Conservation (phyloP, 2,329 filamentous ascomycete genomes). For the Fusarium globosum region DNA sequence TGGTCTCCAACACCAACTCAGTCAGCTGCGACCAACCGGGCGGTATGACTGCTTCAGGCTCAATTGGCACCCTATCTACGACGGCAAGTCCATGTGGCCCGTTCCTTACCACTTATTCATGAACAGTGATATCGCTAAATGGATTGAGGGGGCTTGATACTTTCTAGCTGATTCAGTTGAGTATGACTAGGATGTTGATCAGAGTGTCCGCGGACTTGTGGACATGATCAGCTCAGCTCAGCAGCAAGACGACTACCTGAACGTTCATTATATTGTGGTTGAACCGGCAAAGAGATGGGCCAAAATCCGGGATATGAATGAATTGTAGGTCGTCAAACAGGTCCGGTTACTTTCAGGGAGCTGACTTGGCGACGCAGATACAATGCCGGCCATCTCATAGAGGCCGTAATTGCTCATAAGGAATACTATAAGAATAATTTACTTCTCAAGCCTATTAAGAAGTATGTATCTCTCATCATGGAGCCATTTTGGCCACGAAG, state of each 20-base stretch:
- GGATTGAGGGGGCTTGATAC: slow-evolving; percentile 12
- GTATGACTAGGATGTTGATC: slow-evolving; percentile 21
- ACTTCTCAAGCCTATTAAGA: slow-evolving; percentile 52
- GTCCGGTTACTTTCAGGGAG: neutral
- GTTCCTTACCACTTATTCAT: slow-evolving; percentile 68
- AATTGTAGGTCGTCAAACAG: slow-evolving; percentile 58
- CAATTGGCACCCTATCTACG: slow-evolving; percentile 65
- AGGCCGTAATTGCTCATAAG: slow-evolving; percentile 68
- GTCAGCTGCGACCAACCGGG: slow-evolving; percentile 64
- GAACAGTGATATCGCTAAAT: slow-evolving; percentile 54
- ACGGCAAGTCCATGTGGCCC: slow-evolving; percentile 62
- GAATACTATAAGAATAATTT: slow-evolving; percentile 62
- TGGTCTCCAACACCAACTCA: slow-evolving; percentile 51
- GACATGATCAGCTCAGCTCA: slow-evolving; percentile 67
- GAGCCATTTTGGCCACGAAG: slow-evolving; percentile 62
- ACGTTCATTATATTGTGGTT: slow-evolving; percentile 70
- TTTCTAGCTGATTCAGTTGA: slow-evolving; percentile 8
- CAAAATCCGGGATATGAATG: slow-evolving; percentile 70
- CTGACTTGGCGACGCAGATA: slow-evolving; percentile 51
- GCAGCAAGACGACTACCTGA: slow-evolving; percentile 69
- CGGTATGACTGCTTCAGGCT: slow-evolving; percentile 68
- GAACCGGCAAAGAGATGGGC: slow-evolving; percentile 65
- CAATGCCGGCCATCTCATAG: slow-evolving; percentile 71
- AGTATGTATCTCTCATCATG: slow-evolving; percentile 59
- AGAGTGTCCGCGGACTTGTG: slow-evolving; percentile 56